Base-by-base conservation (phyloP, 2,329 filamentous ascomycete species). In the Fusarium citri region DNA sequence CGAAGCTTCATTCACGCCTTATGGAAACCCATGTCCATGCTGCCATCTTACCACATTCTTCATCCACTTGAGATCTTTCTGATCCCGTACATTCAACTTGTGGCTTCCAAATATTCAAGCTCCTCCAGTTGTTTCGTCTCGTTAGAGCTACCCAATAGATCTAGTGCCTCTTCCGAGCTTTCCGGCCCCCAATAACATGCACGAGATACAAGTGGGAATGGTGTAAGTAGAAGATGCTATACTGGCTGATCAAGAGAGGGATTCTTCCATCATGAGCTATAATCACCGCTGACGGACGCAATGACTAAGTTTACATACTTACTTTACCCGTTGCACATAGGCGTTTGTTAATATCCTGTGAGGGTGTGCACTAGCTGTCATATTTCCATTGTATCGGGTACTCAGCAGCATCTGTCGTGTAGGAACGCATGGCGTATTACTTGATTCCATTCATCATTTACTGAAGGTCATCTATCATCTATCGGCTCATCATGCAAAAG, bases 141-240 rank as follows among this genome's bases (percentile, higher is more conserved):
- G 31, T 40, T 42, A 55, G 30, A 30, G 15, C 31, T 45, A 14
- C 25, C 54, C 68, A 61, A 71, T 68, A 26, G 37, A 9, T 20
- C 45, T n/a, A 41, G 23, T 9, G 51, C 45, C 51, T n/a, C 55
- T 57, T 55, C 68, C 68, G 68, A 57, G 59, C 53, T 49, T 71
- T 61, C 68, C 68, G 67, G 53, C 9, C 46, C 34, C 23, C 12
- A 43, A 20, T 48, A 37, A 18, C 59, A 37, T 16, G 30, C 43
- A 43, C 10, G 28, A 42, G 18, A 31, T 25, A 31, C 47, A 42
- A 31, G 26, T 20, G 18, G 28, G 20, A 25, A 37, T 20, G 15
- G 28, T 48, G 53, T 23, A 43, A 65, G 42, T 31, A 14, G 11
- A 59, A 34, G 47, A 37, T 55, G 18, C 15, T 23, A 8, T 51